Conservation (phyloP, 2,329 filamentous ascomycete genomes). For the Beauveria bassiana region DNA sequence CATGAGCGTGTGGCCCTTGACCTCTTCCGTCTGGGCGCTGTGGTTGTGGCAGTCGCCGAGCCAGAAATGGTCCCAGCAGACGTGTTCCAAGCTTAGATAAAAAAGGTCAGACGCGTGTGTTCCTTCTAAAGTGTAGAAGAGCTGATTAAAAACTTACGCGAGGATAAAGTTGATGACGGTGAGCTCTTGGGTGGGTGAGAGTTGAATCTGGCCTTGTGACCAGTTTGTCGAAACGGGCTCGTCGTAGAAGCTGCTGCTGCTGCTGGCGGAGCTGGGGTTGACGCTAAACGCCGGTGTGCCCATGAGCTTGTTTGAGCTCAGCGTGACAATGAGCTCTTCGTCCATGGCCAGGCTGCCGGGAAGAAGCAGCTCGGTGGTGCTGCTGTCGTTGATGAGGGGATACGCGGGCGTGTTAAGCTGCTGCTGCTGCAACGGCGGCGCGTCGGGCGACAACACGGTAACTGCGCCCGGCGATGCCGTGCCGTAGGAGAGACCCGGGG, state of each 20-base stretch:
- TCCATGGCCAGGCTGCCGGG: slow-evolving; percentile 27
- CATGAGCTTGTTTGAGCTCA: slow-evolving; percentile 34
- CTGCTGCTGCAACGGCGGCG: not conserved
- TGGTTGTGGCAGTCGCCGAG: slow-evolving; percentile 31
- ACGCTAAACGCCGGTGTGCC: slow-evolving; percentile 37
- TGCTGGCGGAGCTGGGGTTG: slow-evolving; percentile 19
- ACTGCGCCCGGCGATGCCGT: slow-evolving; percentile 2
- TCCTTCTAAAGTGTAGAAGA: too few relatives aligned
- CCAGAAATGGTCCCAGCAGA: slow-evolving; percentile 44
- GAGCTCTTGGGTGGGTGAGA: slow-evolving; percentile 33
- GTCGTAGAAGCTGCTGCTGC: slow-evolving; percentile 16
- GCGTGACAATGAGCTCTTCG: slow-evolving; percentile 31
- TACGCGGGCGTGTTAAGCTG: not conserved
- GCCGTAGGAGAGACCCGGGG: slow-evolving; percentile 7
- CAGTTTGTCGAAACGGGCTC: slow-evolving; percentile 15
- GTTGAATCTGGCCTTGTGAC: slow-evolving; percentile 18
- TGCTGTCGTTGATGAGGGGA: not conserved
- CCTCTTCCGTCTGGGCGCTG: slow-evolving; percentile 21
- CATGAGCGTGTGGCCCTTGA: slow-evolving; percentile 36
- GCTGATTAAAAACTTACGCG: slow-evolving; percentile 29
- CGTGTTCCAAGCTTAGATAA: slow-evolving; percentile 38
- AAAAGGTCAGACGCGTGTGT: not conserved
- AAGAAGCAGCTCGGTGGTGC: not conserved
- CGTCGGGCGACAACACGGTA: slow-evolving; percentile 9
- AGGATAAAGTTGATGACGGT: slow-evolving; percentile 46